A percentile compares a stretch with the other conserved stretches of the same genome.
These are phyloP conservation scores for Bacterosira constricta DNA, from an alignment of 108 stramenopile species.

Conservation along the genomic window DNA sequence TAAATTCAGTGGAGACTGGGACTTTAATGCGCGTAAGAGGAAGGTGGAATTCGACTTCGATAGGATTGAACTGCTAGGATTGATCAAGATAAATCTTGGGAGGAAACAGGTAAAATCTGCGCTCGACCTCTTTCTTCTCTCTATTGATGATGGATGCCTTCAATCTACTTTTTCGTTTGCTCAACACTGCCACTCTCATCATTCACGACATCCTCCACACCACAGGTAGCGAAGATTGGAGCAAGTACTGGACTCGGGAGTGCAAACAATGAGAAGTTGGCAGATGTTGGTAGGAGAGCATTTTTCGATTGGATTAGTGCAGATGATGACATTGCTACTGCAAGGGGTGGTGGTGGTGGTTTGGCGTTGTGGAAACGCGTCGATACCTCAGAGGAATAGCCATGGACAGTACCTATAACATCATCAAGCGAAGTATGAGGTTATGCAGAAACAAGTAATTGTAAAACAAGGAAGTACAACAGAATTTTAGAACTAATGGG, in stretches of 20 bases:
- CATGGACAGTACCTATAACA: too few species aligned
- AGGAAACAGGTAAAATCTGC: too few species aligned
- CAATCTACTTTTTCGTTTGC: too few species aligned
- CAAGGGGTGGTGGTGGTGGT: conserved; percentile 92
- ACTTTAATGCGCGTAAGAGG: conserved; percentile 69
- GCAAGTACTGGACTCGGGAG: conserved; percentile 78
- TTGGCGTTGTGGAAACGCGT: conserved; percentile 90
- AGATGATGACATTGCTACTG: conserved; percentile 88
- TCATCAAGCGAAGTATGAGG: too few species aligned
- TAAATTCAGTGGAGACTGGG: conserved; percentile 79
- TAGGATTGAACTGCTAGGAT: conserved; percentile 55
- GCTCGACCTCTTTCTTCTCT: too few species aligned
- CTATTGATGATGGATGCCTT: too few species aligned
- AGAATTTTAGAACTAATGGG: too few species aligned
- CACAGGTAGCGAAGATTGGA: conserved; percentile 64
- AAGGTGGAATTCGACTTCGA: conserved; percentile 91
- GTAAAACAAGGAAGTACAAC: too few species aligned
- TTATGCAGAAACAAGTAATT: too few species aligned
- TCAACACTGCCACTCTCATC: too few species aligned
- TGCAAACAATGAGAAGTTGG: conserved; percentile 79
- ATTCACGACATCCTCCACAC: too few species aligned
- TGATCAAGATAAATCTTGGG: conserved; percentile 54
- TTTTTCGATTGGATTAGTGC: conserved; percentile 94
- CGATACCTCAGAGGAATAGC: too few species aligned
- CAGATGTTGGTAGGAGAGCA: conserved; percentile 61